Percentiles rank a stretch among this genome's conserved stretches.
Conservation (phyloP, 345 rosid species). For the Gossypium anomalum region DNA sequence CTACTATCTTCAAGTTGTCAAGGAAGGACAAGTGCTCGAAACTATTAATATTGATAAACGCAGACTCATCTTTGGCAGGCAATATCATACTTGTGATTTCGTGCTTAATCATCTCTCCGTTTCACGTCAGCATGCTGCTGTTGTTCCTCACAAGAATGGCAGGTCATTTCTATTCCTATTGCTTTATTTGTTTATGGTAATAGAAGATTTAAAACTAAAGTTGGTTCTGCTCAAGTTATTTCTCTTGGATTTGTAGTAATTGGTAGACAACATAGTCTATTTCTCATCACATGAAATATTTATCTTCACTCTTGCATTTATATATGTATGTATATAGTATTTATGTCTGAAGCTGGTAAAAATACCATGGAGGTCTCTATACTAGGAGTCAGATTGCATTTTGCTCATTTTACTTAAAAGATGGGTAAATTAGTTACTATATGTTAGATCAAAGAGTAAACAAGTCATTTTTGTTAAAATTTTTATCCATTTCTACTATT, state of each 20-base stretch:
- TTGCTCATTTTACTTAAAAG: too few relatives aligned
- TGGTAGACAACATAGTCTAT: not conserved
- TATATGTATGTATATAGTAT: not conserved
- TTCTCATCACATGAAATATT: not conserved
- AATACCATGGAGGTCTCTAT: too few relatives aligned
- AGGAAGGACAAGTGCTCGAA: slow-evolving; percentile 85
- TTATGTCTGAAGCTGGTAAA: not conserved
- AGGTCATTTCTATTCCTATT: slow-evolving; percentile 23
- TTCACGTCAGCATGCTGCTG: slow-evolving; percentile 93
- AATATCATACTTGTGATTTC: slow-evolving; percentile 54
- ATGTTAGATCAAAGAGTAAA: too few relatives aligned
- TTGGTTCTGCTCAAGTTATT: not conserved
- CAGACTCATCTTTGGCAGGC: slow-evolving; percentile 89
- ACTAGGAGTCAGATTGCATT: too few relatives aligned
- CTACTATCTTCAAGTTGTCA: slow-evolving; percentile 77
- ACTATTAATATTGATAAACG: slow-evolving; percentile 61
- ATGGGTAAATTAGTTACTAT: too few relatives aligned
- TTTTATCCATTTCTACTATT: too few relatives aligned
- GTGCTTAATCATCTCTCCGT: slow-evolving; percentile 85
- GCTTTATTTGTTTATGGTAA: not conserved
- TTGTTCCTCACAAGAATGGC: slow-evolving; percentile 66
- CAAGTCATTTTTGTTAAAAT: too few relatives aligned
- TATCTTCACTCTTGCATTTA: not conserved
- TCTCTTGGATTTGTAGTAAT: not conserved
- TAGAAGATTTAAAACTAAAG: not conserved